Base-by-base conservation (phyloP, 306 rosid species). In the Morella rubra region DNA sequence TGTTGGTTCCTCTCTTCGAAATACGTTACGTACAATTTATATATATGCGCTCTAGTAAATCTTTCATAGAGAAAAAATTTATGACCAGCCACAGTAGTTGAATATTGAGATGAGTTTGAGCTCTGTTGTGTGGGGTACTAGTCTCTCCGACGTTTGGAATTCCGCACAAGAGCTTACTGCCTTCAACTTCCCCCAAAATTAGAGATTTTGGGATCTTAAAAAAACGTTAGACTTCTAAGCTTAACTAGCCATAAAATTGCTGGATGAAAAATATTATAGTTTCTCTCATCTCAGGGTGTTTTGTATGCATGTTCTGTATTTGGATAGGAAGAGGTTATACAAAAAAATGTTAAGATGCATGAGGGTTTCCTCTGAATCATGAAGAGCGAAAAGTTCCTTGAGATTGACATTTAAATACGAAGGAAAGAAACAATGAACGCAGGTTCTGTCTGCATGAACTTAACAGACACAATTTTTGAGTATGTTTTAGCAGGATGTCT, bases 311-410 rank as follows among this genome's bases (percentile, higher is more conserved):
- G 51, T 47, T 47, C 12, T 22, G 64, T 24, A 22, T 22, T 58
- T 58, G 32, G 24, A 24, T 24, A 24, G 27, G 27, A 0, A 0
- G 27, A 24, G 27, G 27, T 1, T 24, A 24, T 24, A 24, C 27
- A 24, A 24, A 24, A 1, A 24, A 24, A 24, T 24, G 27, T 24
- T 24, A 24, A 24, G 27, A 24, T 24, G 27, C 27, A 24, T 24
- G 27, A 0, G 27, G 27, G 27, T 10, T 58, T 12, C 50, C 69
- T 55, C 67, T 44, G 68, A 69, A 56, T 22, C 51, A 78, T 49
- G 72, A 7, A 56, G 44, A 52, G 22, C 16, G 41, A 3, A 78
- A 62, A 50, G 32, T 50, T 77, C 37, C 66, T 53, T 65, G 72
- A 59, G 14, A 68, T 68, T 58, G 71, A 42, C 73, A 50, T 52